These are phyloP conservation scores for Talaromyces wortmannii DNA, from an alignment of 495 filamentous ascomycete genomes.

Conservation along the genomic window DNA sequence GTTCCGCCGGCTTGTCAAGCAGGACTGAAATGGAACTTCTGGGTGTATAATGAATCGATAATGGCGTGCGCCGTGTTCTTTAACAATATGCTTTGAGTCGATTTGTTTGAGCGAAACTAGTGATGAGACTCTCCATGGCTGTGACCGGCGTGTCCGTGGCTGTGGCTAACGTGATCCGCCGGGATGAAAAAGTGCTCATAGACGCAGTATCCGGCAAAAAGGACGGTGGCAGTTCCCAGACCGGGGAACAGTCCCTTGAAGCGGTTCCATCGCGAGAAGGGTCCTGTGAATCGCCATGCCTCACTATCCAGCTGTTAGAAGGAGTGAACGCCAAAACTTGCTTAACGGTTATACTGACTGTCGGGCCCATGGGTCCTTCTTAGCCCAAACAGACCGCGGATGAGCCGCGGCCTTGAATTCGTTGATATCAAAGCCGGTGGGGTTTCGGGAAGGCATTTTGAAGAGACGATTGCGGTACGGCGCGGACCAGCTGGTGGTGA, in stretches of 20 bases:
- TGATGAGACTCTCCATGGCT: conserved; percentile 42
- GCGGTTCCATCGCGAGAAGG: conserved; percentile 80
- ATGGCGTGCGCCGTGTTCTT: background rate
- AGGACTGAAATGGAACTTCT: background rate
- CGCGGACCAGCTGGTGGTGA: background rate
- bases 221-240: conserved; percentile 82
- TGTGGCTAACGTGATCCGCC: conserved; percentile 46
- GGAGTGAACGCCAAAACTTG: too few species aligned
- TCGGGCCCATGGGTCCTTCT: conserved; percentile 84
- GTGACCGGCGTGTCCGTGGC: conserved; percentile 8
- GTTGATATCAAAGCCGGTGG: conserved; percentile 78
- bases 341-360: conserved; percentile 38
- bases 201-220: conserved; percentile 80
- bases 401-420: conserved; percentile 64
- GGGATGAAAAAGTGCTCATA: conserved; percentile 84
- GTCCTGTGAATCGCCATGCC: conserved; percentile 87
- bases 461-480: background rate
- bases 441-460: conserved; percentile 52
- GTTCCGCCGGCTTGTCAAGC: background rate
- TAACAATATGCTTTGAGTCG: background rate
- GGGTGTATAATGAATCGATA: background rate
- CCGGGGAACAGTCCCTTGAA: conserved; percentile 83
- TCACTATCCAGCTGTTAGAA: conserved; percentile 50
- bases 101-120: conserved; percentile 11
- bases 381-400: conserved; percentile 43